Conservation (phyloP, 139 green algal genomes). For the Chlamydomonas schloesseri region DNA sequence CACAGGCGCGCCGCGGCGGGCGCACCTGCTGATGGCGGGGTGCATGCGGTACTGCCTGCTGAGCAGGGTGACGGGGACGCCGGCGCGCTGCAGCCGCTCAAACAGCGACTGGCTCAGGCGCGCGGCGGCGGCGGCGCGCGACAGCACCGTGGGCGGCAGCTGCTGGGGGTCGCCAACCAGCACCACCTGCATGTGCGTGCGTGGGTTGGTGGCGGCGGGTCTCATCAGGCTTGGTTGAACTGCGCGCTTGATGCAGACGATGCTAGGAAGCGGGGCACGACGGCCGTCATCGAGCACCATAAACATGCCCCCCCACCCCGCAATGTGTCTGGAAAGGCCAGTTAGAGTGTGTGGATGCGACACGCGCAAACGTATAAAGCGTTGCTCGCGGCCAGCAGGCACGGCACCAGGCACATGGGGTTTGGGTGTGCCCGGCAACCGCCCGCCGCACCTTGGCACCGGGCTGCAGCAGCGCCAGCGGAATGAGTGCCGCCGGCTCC, state of each 20-base stretch:
- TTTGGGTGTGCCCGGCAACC: too few species aligned
- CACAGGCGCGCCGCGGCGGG: too few species aligned
- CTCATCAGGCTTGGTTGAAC: too few species aligned
- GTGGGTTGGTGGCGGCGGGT: background rate
- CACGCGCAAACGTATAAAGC: too few species aligned
- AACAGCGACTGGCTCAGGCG: constrained; percentile 77
- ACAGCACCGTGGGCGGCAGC: constrained; percentile 86
- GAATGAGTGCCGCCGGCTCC: constrained; percentile 82
- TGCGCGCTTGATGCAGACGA: too few species aligned
- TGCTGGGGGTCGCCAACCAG: constrained; percentile 85
- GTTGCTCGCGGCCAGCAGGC: too few species aligned
- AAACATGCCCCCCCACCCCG: too few species aligned
- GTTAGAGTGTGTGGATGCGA: too few species aligned
- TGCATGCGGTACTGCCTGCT: constrained; percentile 86
- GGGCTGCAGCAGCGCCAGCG: constrained; percentile 72
- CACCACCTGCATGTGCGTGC: constrained; percentile 67
- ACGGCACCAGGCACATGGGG: too few species aligned
- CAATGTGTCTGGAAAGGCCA: too few species aligned
- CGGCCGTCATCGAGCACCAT: too few species aligned
- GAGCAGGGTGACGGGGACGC: constrained; percentile 67
- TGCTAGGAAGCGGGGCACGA: too few species aligned
- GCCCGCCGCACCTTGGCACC: constrained; percentile 41
- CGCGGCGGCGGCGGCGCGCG: constrained; percentile 52
- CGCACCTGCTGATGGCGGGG: constrained; percentile 51
- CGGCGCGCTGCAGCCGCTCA: constrained; percentile 73